Evolutionary conservation across 805 yeast species (phyloP).

Genomic region (Ogataea ganodermae): DNA sequence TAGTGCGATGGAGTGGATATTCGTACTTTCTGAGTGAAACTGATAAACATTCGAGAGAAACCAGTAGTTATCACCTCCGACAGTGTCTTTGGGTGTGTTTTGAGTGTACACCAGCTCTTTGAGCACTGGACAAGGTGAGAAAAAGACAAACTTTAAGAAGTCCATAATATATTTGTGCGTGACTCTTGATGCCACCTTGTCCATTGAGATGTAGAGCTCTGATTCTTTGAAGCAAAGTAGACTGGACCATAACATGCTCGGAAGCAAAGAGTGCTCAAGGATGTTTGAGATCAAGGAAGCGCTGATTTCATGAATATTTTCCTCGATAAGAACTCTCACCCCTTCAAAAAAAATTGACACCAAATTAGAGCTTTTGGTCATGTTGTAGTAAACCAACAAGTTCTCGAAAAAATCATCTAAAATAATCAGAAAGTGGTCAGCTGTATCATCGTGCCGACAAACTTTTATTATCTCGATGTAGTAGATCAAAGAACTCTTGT

Average conservation of each 20-base stretch:
- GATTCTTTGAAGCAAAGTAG: constrained; percentile 24
- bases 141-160: constrained; percentile 16
- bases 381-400: constrained; percentile 12
- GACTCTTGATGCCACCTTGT: constrained; percentile 21
- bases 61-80: constrained; percentile 9
- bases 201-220: constrained; percentile 16
- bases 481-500: constrained; percentile 13
- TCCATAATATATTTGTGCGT: constrained; percentile 22
- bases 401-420: constrained; percentile 17
- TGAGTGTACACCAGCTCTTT: constrained; percentile 8
- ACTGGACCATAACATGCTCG: constrained; percentile 22
- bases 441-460: constrained; percentile 13
- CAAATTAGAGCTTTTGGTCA: constrained; percentile 10
- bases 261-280: constrained; percentile 11
- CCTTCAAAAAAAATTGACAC: constrained; percentile 23
- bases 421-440: constrained; percentile 12
- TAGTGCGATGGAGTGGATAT: constrained; percentile 8
- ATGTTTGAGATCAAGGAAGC: constrained; percentile 7
- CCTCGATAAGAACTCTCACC: constrained; percentile 14
- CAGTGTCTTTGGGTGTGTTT: background rate
- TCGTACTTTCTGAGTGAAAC: constrained; percentile 3
- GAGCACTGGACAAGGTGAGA: constrained; percentile 5
- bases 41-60: constrained; percentile 13
- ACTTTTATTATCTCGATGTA: constrained; percentile 15
- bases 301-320: background rate